Evolutionary conservation across 306 rosid genomes (phyloP), one percentile per base, ranked within the genome.

Genomic region (Purshia tridentata): DNA sequence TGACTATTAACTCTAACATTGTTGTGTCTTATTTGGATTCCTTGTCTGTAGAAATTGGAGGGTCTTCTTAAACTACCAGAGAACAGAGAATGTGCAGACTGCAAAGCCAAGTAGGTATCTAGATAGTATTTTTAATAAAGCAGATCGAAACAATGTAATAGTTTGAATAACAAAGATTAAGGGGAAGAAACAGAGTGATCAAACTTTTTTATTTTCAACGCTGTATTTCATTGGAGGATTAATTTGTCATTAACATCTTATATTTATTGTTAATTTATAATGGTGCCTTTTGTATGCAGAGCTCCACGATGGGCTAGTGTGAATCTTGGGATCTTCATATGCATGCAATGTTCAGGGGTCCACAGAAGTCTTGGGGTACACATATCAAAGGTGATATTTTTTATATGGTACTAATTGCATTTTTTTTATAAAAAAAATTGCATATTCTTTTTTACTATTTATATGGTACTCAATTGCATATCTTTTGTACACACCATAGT

Each of bases 271-370:
- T 35, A 10, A 60, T 20, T 19, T 72, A 51, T 18, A 64, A 50
- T 50, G 70, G 13, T 42, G 10, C 35, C 58, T 29, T 59, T 11
- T 61, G 70, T 68, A 35, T 80, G 86, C 90, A 92, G 98, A 78
- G 96, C 87, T 65, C 98, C 98, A 48, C 77, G 98, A 88, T 92
- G 98, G 98, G 98, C 98, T 57, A 92, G 98, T 45, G 96, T 92
- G 69, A 92, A 92, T 70, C 85, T 92, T 66, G 98, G 98, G 69
- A 88, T 92, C 86, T 92, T 92, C 78, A 84, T 92, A 77, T 92
- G 98, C 83, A 92, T 92, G 96, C 96, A 92, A 48, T 92, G 98
- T 75, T 92, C 98, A 23, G 98, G 98, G 75, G 81, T 90, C 66
- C 98, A 92, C 76, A 89, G 98, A 81, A 92, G 98, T 84, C 86